Percentiles rank a stretch among this genome's conserved stretches.
These are phyloP conservation scores for Aspergillus sp. DNA, from an alignment of 2,329 filamentous ascomycete species.

Conservation along the genomic window DNA sequence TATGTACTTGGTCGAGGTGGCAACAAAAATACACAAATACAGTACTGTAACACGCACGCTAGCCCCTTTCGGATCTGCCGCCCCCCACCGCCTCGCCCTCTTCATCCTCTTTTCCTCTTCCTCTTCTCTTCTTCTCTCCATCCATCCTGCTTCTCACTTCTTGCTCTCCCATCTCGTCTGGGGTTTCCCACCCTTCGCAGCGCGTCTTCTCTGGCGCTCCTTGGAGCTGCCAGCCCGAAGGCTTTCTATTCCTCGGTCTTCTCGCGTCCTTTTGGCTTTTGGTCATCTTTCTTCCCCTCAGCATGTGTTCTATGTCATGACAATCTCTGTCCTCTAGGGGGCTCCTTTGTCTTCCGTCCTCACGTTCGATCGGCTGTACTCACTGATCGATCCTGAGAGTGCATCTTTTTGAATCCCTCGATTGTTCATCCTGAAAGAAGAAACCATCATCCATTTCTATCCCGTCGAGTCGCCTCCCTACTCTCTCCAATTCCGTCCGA, in stretches of 20 bases:
- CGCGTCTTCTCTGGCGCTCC: conserved; percentile 10
- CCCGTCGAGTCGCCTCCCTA: neutral
- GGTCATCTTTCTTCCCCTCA: conserved; percentile 11
- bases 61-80: neutral
- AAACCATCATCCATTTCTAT: conserved; percentile 3
- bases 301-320: conserved; percentile 35
- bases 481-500: conserved; percentile 2
- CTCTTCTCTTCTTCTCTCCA: conserved; percentile 1
- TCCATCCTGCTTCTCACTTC: conserved; percentile 6
- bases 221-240: conserved; percentile 17
- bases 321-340: conserved; percentile 29
- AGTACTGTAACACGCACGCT: too few species aligned
- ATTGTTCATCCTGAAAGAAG: conserved; percentile 7
- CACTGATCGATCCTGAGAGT: conserved; percentile 21
- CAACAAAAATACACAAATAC: too few species aligned
- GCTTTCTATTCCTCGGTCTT: conserved; percentile 9
- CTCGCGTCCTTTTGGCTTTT: conserved; percentile 7
- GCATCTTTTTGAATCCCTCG: too few species aligned
- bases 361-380: conserved; percentile 17
- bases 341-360: conserved; percentile 18
- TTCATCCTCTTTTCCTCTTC: conserved; percentile 5
- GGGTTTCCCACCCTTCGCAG: neutral
- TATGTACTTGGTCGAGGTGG: too few species aligned
- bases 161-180: conserved; percentile 16
- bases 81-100: conserved; percentile 2